Conservation (phyloP, 306 rosid genomes). For the Sicyos baderoa region DNA sequence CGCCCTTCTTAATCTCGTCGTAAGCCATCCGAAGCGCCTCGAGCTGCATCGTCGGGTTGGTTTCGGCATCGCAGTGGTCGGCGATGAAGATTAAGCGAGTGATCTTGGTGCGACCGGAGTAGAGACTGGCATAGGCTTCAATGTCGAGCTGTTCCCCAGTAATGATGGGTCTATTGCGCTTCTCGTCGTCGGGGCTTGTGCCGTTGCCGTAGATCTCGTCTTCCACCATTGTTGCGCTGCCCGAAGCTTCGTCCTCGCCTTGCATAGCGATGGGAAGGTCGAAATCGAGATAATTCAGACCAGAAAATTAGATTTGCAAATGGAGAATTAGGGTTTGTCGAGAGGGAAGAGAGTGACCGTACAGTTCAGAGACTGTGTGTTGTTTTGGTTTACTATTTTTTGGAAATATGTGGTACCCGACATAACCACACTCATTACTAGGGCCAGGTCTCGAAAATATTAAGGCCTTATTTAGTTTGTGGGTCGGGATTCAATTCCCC, state of each 20-base stretch:
- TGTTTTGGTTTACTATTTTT: too few relatives aligned
- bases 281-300: background rate
- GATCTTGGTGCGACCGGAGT: constrained; percentile 81
- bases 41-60: constrained; percentile 52
- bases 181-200: constrained; percentile 38
- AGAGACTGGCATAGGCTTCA: constrained; percentile 83
- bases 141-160: constrained; percentile 93
- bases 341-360: background rate
- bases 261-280: constrained; percentile 38
- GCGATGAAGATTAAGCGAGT: constrained; percentile 73
- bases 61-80: constrained; percentile 36
- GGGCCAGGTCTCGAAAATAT: too few relatives aligned
- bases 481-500: too few relatives aligned
- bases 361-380: background rate
- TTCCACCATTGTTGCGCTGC: constrained; percentile 50
- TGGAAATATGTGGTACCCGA: too few relatives aligned
- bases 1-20: constrained; percentile 98
- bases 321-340: constrained; percentile 21
- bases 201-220: constrained; percentile 86
- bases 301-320: background rate
- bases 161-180: constrained; percentile 53
- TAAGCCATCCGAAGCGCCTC: constrained; percentile 95
- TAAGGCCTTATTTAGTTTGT: too few relatives aligned
- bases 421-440: too few relatives aligned
- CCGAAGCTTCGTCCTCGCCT: constrained; percentile 60